A percentile compares a stretch with the other conserved stretches of the same genome.
Conservation (phyloP, 495 filamentous ascomycete genomes). For the Pyronema domesticum region DNA sequence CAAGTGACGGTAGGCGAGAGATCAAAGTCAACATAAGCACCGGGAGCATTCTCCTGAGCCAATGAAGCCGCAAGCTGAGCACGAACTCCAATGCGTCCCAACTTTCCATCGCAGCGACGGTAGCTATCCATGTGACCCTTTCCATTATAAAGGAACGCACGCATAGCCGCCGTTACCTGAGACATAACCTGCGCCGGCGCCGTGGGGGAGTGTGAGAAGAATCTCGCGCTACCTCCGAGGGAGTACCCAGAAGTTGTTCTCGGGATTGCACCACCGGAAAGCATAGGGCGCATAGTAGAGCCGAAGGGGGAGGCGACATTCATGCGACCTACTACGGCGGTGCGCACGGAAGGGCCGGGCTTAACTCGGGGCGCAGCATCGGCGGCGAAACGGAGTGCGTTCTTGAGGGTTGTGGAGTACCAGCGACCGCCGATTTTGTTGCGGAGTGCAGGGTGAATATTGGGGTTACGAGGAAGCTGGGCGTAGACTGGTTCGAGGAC, state of each 20-base stretch:
- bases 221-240: conserved; percentile 56
- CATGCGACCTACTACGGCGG: conserved; percentile 39
- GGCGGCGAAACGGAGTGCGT: conserved; percentile 3
- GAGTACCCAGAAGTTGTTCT: conserved; percentile 77
- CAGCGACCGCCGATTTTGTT: conserved; percentile 12
- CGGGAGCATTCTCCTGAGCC: conserved; percentile 34
- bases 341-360: conserved; percentile 7
- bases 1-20: conserved; percentile 76
- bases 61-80: conserved; percentile 18
- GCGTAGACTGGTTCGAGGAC: conserved; percentile 16
- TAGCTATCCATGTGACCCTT: conserved; percentile 66
- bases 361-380: neutral
- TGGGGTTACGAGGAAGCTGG: conserved; percentile 7
- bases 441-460: conserved; percentile 6
- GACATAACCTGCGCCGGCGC: conserved; percentile 79
- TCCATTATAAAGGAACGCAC: conserved; percentile 77
- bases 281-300: conserved; percentile 72
- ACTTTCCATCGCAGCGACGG: neutral
- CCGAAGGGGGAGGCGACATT: conserved; percentile 72
- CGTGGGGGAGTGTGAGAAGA: conserved; percentile 76
- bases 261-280: conserved; percentile 73
- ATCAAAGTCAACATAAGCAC: conserved; percentile 68
- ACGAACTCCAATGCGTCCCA: conserved; percentile 14
- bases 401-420: conserved; percentile 16
- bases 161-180: conserved; percentile 78